Base-by-base conservation (phyloP, 2,329 filamentous ascomycete genomes). In the Chaetomiaceae sp. region DNA sequence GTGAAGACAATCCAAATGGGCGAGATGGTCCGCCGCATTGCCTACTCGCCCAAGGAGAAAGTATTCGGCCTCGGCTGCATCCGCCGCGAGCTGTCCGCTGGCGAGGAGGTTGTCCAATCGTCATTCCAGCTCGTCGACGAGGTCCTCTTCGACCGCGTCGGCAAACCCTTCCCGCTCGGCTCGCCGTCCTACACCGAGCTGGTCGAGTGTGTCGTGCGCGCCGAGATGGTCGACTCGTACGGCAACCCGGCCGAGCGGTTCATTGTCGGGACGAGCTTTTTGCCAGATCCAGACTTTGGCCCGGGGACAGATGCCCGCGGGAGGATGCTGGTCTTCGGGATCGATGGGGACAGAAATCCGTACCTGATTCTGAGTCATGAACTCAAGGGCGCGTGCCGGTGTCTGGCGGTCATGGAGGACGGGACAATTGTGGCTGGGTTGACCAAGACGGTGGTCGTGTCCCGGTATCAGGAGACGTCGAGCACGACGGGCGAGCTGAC, bases 101-200 rank as follows among this genome's bases (percentile, higher is more conserved):
- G 87, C 14, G 83, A 84, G 59, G 94, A 99, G 68, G 71, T 85
- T 3, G 79, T 96, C 12, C 80, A 82, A 9, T 92, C 88, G 63
- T 84, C 85, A n/a, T 88, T 99, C 65, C 87, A 87, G 63, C 80
- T 99, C 1, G 91, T 95, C 1, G 92, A 99, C 63, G 94, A 97
- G 65, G 83, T 96, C 31, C 75, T 89, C 17, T 96, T 97, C 69
- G 83, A 88, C 56, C 81, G 87, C 47, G 76, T 96, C 0, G 89
- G 83, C 1, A 71, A 87, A 61, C 82, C 84, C 0, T 86, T 88
- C 58, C 68, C 79, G 6, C 72, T 97, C 14, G 71, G 77, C 11
- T 66, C 65, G 7, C 71, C 71, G 0, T 68, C 70, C 2, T 69
- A 71, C 2, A 62, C 75, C 2, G 94, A 99, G 70, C 74, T 97